Conservation (phyloP, 2,329 filamentous ascomycete genomes). For the Canariomyces notabilis region DNA sequence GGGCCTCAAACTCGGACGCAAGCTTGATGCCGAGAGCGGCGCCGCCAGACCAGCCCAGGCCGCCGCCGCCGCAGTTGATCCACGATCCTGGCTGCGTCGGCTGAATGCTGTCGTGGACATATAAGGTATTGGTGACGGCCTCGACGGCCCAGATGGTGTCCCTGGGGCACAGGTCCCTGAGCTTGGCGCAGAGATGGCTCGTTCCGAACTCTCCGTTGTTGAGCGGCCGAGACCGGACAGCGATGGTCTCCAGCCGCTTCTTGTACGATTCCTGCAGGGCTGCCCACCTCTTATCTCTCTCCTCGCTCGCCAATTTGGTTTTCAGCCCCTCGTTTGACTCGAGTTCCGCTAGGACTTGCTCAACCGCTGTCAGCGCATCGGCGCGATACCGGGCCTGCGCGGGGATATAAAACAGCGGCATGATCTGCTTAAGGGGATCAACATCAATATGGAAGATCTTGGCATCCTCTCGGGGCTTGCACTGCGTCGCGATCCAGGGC, state of each 20-base stretch:
- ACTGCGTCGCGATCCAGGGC: constrained; percentile 83
- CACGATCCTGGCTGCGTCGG: constrained; percentile 49
- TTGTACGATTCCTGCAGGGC: constrained; percentile 54
- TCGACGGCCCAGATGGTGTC: constrained; percentile 69
- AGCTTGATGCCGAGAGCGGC: constrained; percentile 48
- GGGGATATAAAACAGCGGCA: constrained; percentile 67
- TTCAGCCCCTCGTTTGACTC: constrained; percentile 39
- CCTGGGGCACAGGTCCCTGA: constrained; percentile 34
- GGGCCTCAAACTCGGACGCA: constrained; percentile 35
- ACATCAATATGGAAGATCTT: constrained; percentile 61
- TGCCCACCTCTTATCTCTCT: constrained; percentile 42
- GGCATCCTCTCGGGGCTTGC: constrained; percentile 47
- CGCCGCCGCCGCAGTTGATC: constrained; percentile 51
- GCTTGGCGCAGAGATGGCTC: constrained; percentile 36
- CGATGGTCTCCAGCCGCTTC: constrained; percentile 55
- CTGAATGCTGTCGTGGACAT: constrained; percentile 64
- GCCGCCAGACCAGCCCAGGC: constrained; percentile 50
- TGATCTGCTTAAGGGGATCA: constrained; percentile 64
- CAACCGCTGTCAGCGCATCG: constrained; percentile 59
- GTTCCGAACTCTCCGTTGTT: constrained; percentile 58
- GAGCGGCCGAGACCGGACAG: constrained; percentile 50
- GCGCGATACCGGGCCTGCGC: constrained; percentile 62
- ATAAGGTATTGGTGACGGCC: constrained; percentile 63
- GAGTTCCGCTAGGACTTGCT: constrained; percentile 64
- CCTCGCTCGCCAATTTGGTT: constrained; percentile 35